Base-by-base conservation (phyloP, 768 basidiomycete genomes). In the Hypholoma sublateritium region DNA sequence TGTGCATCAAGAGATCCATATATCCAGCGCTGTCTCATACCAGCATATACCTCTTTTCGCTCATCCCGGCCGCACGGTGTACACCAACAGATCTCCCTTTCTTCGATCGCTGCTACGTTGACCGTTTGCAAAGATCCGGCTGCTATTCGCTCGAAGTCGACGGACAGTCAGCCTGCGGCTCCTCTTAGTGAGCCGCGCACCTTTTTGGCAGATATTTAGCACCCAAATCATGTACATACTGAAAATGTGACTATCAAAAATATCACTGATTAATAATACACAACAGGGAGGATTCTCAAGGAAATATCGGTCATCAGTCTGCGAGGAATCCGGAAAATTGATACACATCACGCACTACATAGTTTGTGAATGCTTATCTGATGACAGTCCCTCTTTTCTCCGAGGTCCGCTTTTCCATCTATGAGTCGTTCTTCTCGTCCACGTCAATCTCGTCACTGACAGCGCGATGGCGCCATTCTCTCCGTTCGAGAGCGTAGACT, bases 401-500 rank as follows among this genome's bases (percentile, higher is more conserved):
- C 43, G 32, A 16, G 32, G 19, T 16, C 24, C 16, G 17, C 14
- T 55, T 28, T 25, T 14, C 45, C 11, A 35, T 16, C 19, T 12
- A n/a, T 35, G 16, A 21, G 14, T 36, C 43, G 21, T 24, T 24
- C 28, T 47, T 49, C 21, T 55, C 35, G 17, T 14, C 17, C 39
- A 5, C 7, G 16, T 46, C 44, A 22, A 37, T 12, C 19, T 21
- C 36, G n/a, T 32, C 17, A 39, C 8, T 21, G 43, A 36, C 21
- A 44, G 12, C 28, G n/a, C 37, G 52, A n/a, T 24, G 53, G 36
- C 58, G 56, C 57, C 60, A 64, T 60, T 77, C 76, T 46, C 70
- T 65, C 37, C 66, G 67, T 59, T 88, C 84, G 12, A 86, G 63
- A 56, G 74, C 75, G 77, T 82, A 85, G 48, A 86, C 85, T 12